Evolutionary conservation across 108 stramenopile genomes (phyloP).

Genomic region (Cylindrotheca closterium): DNA sequence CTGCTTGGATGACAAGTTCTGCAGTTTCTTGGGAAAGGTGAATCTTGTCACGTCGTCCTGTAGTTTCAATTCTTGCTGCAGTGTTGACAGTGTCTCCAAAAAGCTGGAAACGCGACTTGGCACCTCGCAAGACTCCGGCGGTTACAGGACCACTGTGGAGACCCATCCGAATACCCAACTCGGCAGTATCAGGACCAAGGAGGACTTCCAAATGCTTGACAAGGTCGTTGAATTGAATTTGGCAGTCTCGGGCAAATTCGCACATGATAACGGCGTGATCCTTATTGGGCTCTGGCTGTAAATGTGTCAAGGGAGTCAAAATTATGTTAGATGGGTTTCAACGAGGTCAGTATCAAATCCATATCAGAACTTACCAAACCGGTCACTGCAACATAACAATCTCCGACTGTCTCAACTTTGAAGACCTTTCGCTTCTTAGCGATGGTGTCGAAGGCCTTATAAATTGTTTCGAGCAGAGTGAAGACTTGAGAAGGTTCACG

Average conservation of each 20-base stretch:
- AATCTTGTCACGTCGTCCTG: conserved; percentile 41
- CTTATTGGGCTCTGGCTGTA: conserved; percentile 42
- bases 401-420: conserved; percentile 48
- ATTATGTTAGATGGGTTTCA: too few relatives aligned
- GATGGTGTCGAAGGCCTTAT: conserved; percentile 50
- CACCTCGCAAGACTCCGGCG: conserved; percentile 54
- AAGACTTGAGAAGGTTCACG: conserved; percentile 58
- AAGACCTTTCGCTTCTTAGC: conserved; percentile 49
- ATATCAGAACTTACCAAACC: too few relatives aligned
- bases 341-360: too few relatives aligned
- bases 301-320: too few relatives aligned
- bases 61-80: conserved; percentile 58
- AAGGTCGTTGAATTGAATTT: conserved; percentile 38
- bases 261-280: conserved; percentile 58
- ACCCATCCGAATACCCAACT: conserved; percentile 55
- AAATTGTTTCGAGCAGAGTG: conserved; percentile 53
- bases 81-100: conserved; percentile 81
- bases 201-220: conserved; percentile 13
- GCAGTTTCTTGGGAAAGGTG: conserved; percentile 57
- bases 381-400: conserved; percentile 64
- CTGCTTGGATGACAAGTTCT: conserved; percentile 31
- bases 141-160: conserved; percentile 61
- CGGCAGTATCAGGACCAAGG: conserved; percentile 34
- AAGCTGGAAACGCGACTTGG: conserved; percentile 54
- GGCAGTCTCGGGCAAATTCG: conserved; percentile 52